Conservation (phyloP, 2,329 filamentous ascomycete species). For the Nigrospora osmanthi region DNA sequence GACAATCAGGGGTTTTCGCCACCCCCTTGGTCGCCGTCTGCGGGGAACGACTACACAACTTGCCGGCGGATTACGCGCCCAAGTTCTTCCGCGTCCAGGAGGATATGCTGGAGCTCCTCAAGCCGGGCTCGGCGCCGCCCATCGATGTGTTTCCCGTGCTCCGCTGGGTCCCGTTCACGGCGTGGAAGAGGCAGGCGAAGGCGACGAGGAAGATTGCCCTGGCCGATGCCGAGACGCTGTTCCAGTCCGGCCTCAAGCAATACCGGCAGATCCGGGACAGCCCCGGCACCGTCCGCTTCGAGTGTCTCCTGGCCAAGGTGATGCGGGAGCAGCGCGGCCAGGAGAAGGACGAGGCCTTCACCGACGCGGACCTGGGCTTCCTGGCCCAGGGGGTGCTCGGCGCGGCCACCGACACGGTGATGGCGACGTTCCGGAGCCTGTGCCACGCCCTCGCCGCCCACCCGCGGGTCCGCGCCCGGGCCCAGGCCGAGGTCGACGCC, state of each 20-base stretch:
- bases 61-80: not conserved
- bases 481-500: not conserved
- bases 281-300: constrained; percentile 1
- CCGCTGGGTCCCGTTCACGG: constrained; percentile 5
- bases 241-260: constrained; percentile 1
- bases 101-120: constrained; percentile 3
- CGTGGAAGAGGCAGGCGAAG: constrained; percentile 4
- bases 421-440: constrained; percentile 3
- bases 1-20: not conserved
- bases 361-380: constrained; percentile 1
- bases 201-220: not conserved
- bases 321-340: constrained; percentile 4
- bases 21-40: constrained; percentile 4
- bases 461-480: not conserved
- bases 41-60: constrained; percentile 1
- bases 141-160: constrained; percentile 7
- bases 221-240: not conserved
- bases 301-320: constrained; percentile 3
- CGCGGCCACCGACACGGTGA: not conserved
- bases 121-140: constrained; percentile 6
- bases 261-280: constrained; percentile 1
- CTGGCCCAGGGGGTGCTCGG: constrained; percentile 1
- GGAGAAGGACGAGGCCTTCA: not conserved
- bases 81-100: constrained; percentile 5
- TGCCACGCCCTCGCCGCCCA: constrained; percentile 1